Percentiles rank a stretch among this genome's conserved stretches.
Conservation (phyloP, 2,329 filamentous ascomycete species). For the Thelonectria olida region DNA sequence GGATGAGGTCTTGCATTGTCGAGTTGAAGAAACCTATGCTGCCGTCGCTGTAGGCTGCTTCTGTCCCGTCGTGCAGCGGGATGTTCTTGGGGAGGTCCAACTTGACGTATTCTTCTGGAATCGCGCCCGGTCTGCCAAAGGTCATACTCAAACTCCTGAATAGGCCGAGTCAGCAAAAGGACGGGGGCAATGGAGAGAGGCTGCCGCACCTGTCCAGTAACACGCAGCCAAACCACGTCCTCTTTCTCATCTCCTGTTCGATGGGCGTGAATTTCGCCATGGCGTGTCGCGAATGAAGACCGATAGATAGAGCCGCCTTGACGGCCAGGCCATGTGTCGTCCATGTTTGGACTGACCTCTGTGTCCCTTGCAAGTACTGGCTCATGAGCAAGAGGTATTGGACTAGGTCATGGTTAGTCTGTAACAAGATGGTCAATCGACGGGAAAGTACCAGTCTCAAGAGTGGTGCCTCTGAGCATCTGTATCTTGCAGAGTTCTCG, state of each 20-base stretch:
- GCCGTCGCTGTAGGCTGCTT: background rate
- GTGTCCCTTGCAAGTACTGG: conserved; percentile 63
- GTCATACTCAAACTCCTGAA: conserved; percentile 28
- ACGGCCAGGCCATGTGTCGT: conserved; percentile 62
- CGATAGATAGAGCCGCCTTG: conserved; percentile 59
- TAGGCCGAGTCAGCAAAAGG: background rate
- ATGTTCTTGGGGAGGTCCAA: conserved; percentile 11
- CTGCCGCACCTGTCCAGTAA: conserved; percentile 25
- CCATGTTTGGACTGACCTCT: conserved; percentile 63
- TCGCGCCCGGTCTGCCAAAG: conserved; percentile 23
- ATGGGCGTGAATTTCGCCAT: conserved; percentile 47
- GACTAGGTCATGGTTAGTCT: conserved; percentile 38
- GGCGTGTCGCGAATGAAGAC: conserved; percentile 56
- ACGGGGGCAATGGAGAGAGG: background rate
- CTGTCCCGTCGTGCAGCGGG: background rate
- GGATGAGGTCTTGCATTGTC: background rate
- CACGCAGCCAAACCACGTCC: conserved; percentile 52
- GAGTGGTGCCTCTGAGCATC: conserved; percentile 50
- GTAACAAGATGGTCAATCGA: background rate
- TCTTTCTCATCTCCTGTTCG: conserved; percentile 56
- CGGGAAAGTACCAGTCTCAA: conserved; percentile 48
- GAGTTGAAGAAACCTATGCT: conserved; percentile 29
- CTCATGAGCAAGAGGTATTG: conserved; percentile 59
- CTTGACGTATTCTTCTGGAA: conserved; percentile 28
- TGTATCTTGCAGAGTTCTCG: conserved; percentile 53